Evolutionary conservation across 805 yeast genomes (phyloP).

Genomic region (Blastobotrys muscicola): DNA sequence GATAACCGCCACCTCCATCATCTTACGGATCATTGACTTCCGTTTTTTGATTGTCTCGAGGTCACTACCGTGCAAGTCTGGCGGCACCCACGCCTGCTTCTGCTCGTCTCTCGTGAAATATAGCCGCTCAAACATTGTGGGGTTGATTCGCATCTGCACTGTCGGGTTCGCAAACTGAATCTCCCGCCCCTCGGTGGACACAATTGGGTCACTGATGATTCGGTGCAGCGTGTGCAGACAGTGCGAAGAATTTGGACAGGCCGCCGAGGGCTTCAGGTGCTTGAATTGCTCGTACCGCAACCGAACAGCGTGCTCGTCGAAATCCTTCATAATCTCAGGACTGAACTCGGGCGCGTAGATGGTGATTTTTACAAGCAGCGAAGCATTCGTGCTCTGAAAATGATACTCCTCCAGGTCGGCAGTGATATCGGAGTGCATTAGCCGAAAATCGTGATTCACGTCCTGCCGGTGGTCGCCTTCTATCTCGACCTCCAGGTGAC

Average conservation of each 20-base stretch:
- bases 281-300: constrained; percentile 36
- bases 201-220: constrained; percentile 60
- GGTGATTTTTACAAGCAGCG: constrained; percentile 5
- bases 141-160: constrained; percentile 49
- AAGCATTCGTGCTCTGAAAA: constrained; percentile 15
- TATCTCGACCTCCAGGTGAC: constrained; percentile 17
- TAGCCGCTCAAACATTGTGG: constrained; percentile 36
- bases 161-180: constrained; percentile 44
- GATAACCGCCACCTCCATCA: constrained; percentile 12
- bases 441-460: constrained; percentile 8
- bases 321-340: constrained; percentile 37
- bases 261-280: constrained; percentile 21
- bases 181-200: constrained; percentile 41
- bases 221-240: constrained; percentile 55
- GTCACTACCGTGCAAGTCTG: constrained; percentile 14
- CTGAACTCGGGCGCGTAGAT: constrained; percentile 30
- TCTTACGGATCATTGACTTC: constrained; percentile 8
- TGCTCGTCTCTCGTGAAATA: constrained; percentile 12
- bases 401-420: constrained; percentile 9
- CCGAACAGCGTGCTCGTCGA: constrained; percentile 41
- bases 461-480: constrained; percentile 1
- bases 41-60: constrained; percentile 11
- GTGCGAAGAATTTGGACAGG: constrained; percentile 43
- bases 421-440: constrained; percentile 4
- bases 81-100: constrained; percentile 14